Conservation (phyloP, 2,329 filamentous ascomycete species). For the Talaromyces funiculosus region DNA sequence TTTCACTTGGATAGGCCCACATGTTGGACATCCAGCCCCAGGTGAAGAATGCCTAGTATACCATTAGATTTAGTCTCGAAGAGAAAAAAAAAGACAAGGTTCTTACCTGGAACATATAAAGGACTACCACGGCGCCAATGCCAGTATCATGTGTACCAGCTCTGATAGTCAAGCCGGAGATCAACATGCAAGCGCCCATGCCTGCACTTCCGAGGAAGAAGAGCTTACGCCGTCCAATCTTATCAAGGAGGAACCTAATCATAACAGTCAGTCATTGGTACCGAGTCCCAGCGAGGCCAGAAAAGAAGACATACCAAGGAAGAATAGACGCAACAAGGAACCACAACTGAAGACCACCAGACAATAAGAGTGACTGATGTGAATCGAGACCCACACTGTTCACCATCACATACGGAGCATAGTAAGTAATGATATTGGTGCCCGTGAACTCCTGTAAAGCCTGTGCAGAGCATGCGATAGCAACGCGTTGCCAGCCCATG, state of each 20-base stretch:
- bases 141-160: conserved; percentile 14
- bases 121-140: conserved; percentile 13
- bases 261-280: conserved; percentile 18
- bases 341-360: conserved; percentile 46
- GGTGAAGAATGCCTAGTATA: conserved; percentile 17
- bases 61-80: too few relatives aligned
- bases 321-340: conserved; percentile 16
- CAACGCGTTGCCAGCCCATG: conserved; percentile 51
- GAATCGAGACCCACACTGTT: conserved; percentile 36
- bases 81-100: too few relatives aligned
- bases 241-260: conserved; percentile 42
- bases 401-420: conserved; percentile 40
- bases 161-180: conserved; percentile 14
- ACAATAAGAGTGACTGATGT: conserved; percentile 36
- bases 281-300: conserved; percentile 43
- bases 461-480: conserved; percentile 54
- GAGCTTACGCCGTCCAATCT: conserved; percentile 56
- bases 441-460: conserved; percentile 48
- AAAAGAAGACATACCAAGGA: conserved; percentile 26
- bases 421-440: conserved; percentile 44
- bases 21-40: conserved; percentile 18
- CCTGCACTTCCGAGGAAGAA: conserved; percentile 66
- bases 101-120: conserved; percentile 18
- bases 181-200: conserved; percentile 34
- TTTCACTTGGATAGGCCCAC: conserved; percentile 16